These are phyloP conservation scores for Macrolepiota fuliginosa DNA, from an alignment of 768 basidiomycete genomes.

Conservation along the genomic window DNA sequence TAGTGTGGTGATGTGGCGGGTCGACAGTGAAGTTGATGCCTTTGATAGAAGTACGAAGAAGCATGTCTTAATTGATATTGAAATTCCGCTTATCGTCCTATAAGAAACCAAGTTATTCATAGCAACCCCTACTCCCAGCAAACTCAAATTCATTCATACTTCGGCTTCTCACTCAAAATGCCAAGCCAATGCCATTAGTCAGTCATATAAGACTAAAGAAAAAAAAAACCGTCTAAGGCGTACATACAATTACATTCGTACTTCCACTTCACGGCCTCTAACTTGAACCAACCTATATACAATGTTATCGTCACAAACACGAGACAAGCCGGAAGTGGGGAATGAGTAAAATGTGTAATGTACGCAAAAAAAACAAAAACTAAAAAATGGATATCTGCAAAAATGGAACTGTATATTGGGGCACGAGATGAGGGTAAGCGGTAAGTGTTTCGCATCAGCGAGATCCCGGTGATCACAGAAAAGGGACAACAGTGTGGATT, in stretches of 20 bases:
- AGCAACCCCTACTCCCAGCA: not conserved
- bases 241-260: conserved; percentile 4
- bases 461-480: not conserved
- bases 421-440: not conserved
- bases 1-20: too few relatives aligned
- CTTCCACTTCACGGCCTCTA: not conserved
- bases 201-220: not conserved
- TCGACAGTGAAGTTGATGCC: too few relatives aligned
- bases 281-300: not conserved
- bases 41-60: too few relatives aligned
- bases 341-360: not conserved
- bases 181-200: not conserved
- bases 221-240: not conserved
- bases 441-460: not conserved
- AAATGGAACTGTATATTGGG: not conserved
- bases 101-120: not conserved
- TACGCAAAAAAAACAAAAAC: not conserved
- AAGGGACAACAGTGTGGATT: not conserved
- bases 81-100: not conserved
- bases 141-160: not conserved
- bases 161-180: not conserved
- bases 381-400: not conserved
- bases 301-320: not conserved
- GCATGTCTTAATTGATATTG: too few relatives aligned
- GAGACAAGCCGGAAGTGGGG: not conserved